phyloP scores from a whole-genome alignment of 176 grass and related monocot species.

The Poa annua region DNA sequence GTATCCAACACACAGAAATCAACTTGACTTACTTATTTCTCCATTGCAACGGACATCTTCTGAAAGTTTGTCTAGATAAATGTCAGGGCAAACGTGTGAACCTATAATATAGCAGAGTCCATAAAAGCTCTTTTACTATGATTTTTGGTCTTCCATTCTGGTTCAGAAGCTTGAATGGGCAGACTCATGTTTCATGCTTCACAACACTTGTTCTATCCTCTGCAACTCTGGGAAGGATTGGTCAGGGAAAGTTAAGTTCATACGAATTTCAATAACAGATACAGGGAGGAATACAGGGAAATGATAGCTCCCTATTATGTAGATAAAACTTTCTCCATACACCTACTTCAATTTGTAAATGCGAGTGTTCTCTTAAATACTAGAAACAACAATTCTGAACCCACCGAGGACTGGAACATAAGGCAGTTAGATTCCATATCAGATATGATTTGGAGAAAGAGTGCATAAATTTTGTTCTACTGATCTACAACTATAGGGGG shows the following conservation, averaged over 20 bases:
- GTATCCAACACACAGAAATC: neutral
- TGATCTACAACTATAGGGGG: too few relatives aligned
- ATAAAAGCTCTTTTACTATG: slow-evolving; percentile 71
- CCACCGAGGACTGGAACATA: neutral
- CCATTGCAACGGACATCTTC: slow-evolving; percentile 69
- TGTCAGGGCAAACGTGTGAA: slow-evolving; percentile 82
- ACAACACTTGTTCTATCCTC: slow-evolving; percentile 52
- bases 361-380: neutral
- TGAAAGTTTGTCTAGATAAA: slow-evolving; percentile 82
- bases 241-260: neutral
- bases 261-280: neutral
- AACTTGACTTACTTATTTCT: slow-evolving; percentile 65
- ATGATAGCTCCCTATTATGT: neutral
- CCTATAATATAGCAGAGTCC: slow-evolving; percentile 74
- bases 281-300: neutral
- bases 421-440: too few relatives aligned
- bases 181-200: slow-evolving; percentile 53
- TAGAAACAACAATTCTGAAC: neutral
- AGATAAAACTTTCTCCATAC: neutral
- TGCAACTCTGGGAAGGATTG: slow-evolving; percentile 48
- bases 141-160: slow-evolving; percentile 49
- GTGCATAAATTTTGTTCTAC: neutral
- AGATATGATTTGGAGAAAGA: neutral
- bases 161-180: slow-evolving; percentile 71
- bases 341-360: neutral